Percentiles rank a stretch among this genome's conserved stretches.
phyloP scores from a whole-genome alignment of 805 yeast species.

The Myxozyma sirexii region DNA sequence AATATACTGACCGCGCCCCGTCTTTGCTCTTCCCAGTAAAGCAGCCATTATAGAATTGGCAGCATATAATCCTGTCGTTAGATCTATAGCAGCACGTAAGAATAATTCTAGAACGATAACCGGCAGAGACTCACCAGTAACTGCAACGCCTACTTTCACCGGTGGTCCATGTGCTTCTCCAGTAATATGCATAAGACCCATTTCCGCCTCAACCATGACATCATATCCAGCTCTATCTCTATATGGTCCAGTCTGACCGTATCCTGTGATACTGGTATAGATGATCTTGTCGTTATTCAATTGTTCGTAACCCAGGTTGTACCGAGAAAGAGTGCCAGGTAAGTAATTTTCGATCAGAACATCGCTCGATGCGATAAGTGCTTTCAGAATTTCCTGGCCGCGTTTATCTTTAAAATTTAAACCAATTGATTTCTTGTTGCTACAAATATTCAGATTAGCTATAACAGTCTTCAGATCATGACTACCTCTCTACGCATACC shows the following conservation, averaged over 20 bases:
- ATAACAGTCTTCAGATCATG: too few relatives aligned
- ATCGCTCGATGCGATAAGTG: conserved; percentile 42
- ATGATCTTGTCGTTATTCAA: conserved; percentile 40
- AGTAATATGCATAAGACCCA: conserved; percentile 50
- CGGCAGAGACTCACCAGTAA: conserved; percentile 38
- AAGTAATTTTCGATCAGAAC: conserved; percentile 47
- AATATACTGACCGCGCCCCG: conserved; percentile 46
- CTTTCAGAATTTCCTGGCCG: conserved; percentile 43
- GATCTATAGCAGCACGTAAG: conserved; percentile 33
- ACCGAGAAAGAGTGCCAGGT: conserved; percentile 45
- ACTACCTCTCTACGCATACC: too few relatives aligned
- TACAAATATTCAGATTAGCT: conserved; percentile 18
- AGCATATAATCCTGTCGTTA: conserved; percentile 48
- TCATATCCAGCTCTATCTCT: conserved; percentile 46
- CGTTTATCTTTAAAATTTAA: conserved; percentile 42
- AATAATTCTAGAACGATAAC: background rate
- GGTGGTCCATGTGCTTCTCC: conserved; percentile 48
- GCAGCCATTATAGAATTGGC: conserved; percentile 47
- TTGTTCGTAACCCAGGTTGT: conserved; percentile 43
- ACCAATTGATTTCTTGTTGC: conserved; percentile 47
- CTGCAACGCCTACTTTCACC: conserved; percentile 50
- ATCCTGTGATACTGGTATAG: conserved; percentile 48
- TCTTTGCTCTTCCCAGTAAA: conserved; percentile 40
- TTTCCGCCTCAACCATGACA: conserved; percentile 51
- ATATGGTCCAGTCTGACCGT: conserved; percentile 49